These are phyloP conservation scores for Vinca minor DNA, from an alignment of 257 asterid genomes.

Conservation along the genomic window DNA sequence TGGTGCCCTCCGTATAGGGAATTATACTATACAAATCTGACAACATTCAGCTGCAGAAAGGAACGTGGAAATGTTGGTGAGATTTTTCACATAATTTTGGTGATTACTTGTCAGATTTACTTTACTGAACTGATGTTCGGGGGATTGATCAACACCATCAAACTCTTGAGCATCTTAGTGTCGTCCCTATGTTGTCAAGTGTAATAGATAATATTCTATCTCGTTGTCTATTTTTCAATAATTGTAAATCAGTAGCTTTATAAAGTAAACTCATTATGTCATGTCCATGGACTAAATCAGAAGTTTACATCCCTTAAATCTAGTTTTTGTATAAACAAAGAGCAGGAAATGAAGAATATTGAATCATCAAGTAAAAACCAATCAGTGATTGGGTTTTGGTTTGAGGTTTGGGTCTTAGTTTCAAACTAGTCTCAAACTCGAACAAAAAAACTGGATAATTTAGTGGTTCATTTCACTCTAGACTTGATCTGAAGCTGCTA, in stretches of 20 bases:
- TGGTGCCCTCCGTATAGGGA: conserved; percentile 47
- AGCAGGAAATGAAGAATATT: not conserved
- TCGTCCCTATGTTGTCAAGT: conserved; percentile 14
- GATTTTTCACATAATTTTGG: conserved; percentile 59
- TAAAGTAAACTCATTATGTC: not conserved
- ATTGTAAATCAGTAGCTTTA: not conserved
- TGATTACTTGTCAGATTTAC: conserved; percentile 50
- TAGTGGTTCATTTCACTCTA: too few species aligned
- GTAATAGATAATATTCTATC: not conserved
- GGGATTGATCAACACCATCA: conserved; percentile 30
- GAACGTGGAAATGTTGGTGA: conserved; percentile 35
- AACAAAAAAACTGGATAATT: too few species aligned
- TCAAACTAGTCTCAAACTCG: too few species aligned
- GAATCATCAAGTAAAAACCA: not conserved
- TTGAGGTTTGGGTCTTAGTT: too few species aligned
- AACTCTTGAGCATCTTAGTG: conserved; percentile 27
- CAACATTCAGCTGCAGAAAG: conserved; percentile 29
- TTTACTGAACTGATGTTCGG: conserved; percentile 25
- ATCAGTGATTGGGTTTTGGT: too few species aligned
- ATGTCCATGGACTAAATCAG: not conserved
- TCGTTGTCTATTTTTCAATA: not conserved
- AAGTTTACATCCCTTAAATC: not conserved
- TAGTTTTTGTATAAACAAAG: not conserved
- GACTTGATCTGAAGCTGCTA: too few species aligned
- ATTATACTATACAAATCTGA: conserved; percentile 39